Base-by-base conservation (phyloP, 2,329 filamentous ascomycete species). In the Pyrenophora teres region DNA sequence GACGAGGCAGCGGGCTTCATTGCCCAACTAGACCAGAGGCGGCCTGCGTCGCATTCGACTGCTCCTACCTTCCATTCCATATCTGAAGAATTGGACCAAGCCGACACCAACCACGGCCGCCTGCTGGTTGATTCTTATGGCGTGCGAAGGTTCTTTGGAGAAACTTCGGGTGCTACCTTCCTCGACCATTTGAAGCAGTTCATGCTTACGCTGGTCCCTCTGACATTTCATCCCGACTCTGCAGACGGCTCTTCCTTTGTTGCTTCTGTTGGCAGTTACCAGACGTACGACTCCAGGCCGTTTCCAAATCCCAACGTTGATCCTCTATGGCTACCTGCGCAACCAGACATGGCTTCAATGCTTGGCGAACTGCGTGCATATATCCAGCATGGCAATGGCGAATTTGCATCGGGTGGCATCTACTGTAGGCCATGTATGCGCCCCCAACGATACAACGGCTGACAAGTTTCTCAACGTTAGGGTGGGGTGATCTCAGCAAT, bases 261-360 rank as follows among this genome's bases (percentile, higher is more conserved):
- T 10, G 52, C 45, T 2, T 60, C 63, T 9, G 50, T 67, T 37
- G 65, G 65, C 6, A 56, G 48, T 18, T 68, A 68, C 25, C 65
- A 68, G 42, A 68, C 65, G 1, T 66, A 62, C 45, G 65, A 68
- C 45, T 68, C 65, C 12, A 57, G 65, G 10, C 65, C 65, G 4
- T 50, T 68, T 21, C 54, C 61, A 2, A 60, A 67, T 23, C 62
- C 63, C 12, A 51, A 47, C 16, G 65, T 68, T 8, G 57, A 68
- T 45, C 54, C 64, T n/a, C 33, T 58, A 9, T 68, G 65, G 65
- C 40, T 68, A n/a, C 65, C 65, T 19, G 45, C 54, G 3, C 56
- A 40, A n/a, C 33, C 46, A 12, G 58, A 63, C 3, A 66, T 65
- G 63, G 46, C 36, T 3, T 18, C 48, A 15, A 68, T 67, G 65